These are phyloP conservation scores for Euphorbia pulcherrima DNA, from an alignment of 345 rosid species.

Conservation along the genomic window DNA sequence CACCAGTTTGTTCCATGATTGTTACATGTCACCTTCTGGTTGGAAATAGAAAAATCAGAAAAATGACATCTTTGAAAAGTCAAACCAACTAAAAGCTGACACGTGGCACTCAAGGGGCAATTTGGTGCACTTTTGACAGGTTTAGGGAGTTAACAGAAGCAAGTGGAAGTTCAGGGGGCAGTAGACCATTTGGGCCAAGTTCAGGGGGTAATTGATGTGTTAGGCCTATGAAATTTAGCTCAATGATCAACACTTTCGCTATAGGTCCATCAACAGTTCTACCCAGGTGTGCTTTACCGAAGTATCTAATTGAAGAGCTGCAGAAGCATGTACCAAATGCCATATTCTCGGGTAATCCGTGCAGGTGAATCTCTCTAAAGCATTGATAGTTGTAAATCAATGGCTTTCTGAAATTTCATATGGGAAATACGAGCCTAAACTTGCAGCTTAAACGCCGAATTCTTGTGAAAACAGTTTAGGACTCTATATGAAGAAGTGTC, in stretches of 20 bases:
- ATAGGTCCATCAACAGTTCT: conserved; percentile 84
- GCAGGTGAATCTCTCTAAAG: conserved; percentile 58
- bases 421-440: not conserved
- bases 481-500: not conserved
- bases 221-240: no score
- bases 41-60: no score
- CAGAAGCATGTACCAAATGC: conserved; percentile 61
- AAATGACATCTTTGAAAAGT: no score
- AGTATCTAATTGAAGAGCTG: conserved; percentile 70
- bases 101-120: no score
- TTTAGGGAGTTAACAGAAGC: no score
- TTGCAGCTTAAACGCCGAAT: not conserved
- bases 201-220: no score
- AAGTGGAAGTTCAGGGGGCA: no score
- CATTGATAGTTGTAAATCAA: conserved; percentile 8
- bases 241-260: conserved; percentile 17
- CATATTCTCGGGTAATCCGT: conserved; percentile 86
- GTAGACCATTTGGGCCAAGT: no score
- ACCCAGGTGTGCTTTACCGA: conserved; percentile 78
- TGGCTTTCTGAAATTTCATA: not conserved
- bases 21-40: no score
- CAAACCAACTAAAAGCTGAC: no score
- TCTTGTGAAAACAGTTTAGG: not conserved
- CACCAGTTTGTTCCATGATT: no score
- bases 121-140: no score